Base-by-base conservation (phyloP, 129 eudicot genomes). In the Flaveria linearis region DNA sequence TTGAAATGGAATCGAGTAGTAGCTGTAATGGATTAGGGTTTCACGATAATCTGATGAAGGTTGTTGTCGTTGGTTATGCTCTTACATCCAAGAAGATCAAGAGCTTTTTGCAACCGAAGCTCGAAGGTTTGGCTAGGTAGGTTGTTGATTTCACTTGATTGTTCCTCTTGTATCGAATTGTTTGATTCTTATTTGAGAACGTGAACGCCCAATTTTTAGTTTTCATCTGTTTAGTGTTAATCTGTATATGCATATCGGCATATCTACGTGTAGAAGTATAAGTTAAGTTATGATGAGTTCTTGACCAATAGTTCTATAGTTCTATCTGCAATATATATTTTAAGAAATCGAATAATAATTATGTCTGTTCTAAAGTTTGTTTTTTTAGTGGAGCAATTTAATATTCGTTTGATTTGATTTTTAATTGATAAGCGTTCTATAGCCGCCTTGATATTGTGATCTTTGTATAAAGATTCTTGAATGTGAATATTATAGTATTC, bases 71-170 rank as follows among this genome's bases (percentile, higher is more conserved):
- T 13, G 96, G 98, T 14, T 93, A 93, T 74, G 98, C 96, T 68
- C 95, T 93, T 43, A 93, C 98, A 14, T 86, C 92, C 30, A 93
- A 93, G 90, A 93, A 93, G 83, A 81, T 79, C 69, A 90, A 88
- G 83, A 93, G 98, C 91, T 93, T 93, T 75, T 83, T 93, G 81
- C 91, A 93, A 75, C 98, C 98, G 45, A 93, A 93, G 68, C 83
- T 93, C 78, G 87, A 90, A 82, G 86, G 92, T 70, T 78, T 93
- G 64, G 98, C 98, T 49, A 88, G 96, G 98, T 92, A 89, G 26
- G 62, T 25, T 5, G 2, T 9, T 46, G 18, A 18, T 9, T 3
- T n/a, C 46, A 7, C 33, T 10, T 42, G 20, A 55, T 68, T 25
- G 28, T 39, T 62, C 25, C 47, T 39, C 22, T 55, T n/a, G 58